Evolutionary conservation across 345 rosid genomes (phyloP).

Genomic region (Hirschfeldia incana): DNA sequence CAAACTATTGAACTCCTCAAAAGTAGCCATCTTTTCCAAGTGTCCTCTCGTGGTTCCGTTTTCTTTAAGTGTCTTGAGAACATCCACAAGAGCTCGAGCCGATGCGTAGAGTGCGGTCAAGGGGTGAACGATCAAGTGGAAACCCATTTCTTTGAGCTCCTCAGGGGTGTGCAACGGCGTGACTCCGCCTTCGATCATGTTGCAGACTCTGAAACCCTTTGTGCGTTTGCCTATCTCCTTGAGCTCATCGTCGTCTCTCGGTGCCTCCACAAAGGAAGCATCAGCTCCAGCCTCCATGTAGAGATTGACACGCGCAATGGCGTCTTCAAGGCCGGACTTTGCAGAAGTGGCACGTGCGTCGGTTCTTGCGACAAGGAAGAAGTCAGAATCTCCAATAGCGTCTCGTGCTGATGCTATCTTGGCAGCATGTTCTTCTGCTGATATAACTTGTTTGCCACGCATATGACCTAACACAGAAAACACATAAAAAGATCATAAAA

Average conservation of each 20-base stretch:
- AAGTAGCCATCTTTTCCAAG: constrained; percentile 47
- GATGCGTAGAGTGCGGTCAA: constrained; percentile 49
- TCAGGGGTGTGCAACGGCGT: constrained; percentile 57
- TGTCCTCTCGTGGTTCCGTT: constrained; percentile 48
- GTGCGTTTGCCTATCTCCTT: constrained; percentile 47
- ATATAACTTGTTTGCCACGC: constrained; percentile 54
- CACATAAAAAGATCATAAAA: background rate
- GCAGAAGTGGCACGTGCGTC: constrained; percentile 51
- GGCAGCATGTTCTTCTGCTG: constrained; percentile 55
- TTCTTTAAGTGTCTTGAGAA: constrained; percentile 48
- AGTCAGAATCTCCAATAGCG: constrained; percentile 53
- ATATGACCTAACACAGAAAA: constrained; percentile 34
- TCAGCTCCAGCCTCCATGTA: constrained; percentile 50
- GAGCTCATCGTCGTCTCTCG: constrained; percentile 44
- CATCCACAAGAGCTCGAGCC: constrained; percentile 46
- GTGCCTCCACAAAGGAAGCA: constrained; percentile 53
- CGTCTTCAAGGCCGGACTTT: constrained; percentile 45
- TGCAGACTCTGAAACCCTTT: constrained; percentile 52
- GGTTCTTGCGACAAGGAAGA: constrained; percentile 55
- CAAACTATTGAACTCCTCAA: constrained; percentile 52
- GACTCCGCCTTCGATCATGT: constrained; percentile 59
- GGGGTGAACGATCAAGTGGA: constrained; percentile 39
- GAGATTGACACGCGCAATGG: constrained; percentile 35
- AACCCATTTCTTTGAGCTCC: constrained; percentile 57
- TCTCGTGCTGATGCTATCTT: constrained; percentile 53